These are phyloP conservation scores for Suillus sp. DNA, from an alignment of 768 basidiomycete genomes.

Conservation along the genomic window DNA sequence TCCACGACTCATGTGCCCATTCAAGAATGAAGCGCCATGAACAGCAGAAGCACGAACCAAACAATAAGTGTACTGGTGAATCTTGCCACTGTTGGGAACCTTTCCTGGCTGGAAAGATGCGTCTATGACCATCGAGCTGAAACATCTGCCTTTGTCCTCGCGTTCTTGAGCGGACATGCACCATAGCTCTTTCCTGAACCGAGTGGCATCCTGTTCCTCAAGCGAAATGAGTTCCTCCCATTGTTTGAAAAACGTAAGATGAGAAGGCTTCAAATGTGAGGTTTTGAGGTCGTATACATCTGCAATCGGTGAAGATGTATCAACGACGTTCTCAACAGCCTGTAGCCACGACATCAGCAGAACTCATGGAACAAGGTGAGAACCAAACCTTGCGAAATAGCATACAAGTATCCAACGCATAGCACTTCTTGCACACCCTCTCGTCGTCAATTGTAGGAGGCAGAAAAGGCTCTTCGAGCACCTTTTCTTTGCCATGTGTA, in stretches of 20 bases:
- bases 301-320: constrained; percentile 54
- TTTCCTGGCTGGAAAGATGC: constrained; percentile 35
- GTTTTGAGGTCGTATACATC: constrained; percentile 80
- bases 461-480: constrained; percentile 57
- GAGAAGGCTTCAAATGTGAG: constrained; percentile 67
- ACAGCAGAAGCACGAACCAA: constrained; percentile 48
- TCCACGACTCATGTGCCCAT: constrained; percentile 74
- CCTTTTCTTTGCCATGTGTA: constrained; percentile 23
- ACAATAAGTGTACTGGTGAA: constrained; percentile 79
- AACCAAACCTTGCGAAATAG: constrained; percentile 79
- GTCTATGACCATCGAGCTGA: constrained; percentile 76
- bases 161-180: constrained; percentile 81
- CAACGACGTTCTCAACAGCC: constrained; percentile 70
- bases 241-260: constrained; percentile 79
- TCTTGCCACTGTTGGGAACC: constrained; percentile 46
- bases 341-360: constrained; percentile 28
- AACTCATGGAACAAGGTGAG: background rate
- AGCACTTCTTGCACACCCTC: constrained; percentile 79
- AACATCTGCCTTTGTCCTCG: constrained; percentile 82
- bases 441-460: constrained; percentile 88
- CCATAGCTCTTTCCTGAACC: constrained; percentile 93
- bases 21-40: constrained; percentile 52
- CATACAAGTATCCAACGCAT: constrained; percentile 85
- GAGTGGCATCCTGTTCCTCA: constrained; percentile 85
- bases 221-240: constrained; percentile 87